phyloP scores from a whole-genome alignment of 108 stramenopile genomes.

The Cyclotella kingstonii region DNA sequence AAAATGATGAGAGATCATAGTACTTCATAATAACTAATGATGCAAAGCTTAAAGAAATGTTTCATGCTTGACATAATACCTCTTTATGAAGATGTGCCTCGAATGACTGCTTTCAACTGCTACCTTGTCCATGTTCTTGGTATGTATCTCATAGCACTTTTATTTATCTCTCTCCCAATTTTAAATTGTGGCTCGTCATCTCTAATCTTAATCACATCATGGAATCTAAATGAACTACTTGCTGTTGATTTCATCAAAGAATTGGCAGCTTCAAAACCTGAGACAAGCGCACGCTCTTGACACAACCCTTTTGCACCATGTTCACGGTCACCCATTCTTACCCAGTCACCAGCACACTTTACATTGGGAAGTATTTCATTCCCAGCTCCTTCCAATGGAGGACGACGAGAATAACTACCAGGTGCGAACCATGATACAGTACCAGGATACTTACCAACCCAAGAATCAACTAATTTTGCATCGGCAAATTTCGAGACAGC shows the following conservation, averaged over 20 bases:
- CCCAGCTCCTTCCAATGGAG: conserved; percentile 74
- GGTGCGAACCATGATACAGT: conserved; percentile 90
- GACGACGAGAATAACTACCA: conserved; percentile 75
- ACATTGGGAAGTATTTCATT: conserved; percentile 53
- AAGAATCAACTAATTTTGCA: conserved; percentile 82
- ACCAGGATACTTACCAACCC: conserved; percentile 86
- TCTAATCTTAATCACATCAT: conserved; percentile 79
- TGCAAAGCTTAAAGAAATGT: too few relatives aligned
- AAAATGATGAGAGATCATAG: too few relatives aligned
- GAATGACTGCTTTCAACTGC: too few relatives aligned
- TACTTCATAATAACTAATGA: too few relatives aligned
- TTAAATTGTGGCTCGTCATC: conserved; percentile 85
- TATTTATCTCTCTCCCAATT: conserved; percentile 65
- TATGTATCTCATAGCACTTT: conserved; percentile 67
- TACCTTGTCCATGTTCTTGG: conserved; percentile 82
- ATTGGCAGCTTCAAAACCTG: conserved; percentile 87
- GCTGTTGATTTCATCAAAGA: conserved; percentile 40
- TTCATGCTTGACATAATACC: too few relatives aligned
- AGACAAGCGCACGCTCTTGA: conserved; percentile 91
- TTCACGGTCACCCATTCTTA: conserved; percentile 88
- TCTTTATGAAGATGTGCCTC: too few relatives aligned
- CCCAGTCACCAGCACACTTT: conserved; percentile 92
- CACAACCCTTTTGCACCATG: conserved; percentile 94
- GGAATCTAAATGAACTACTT: conserved; percentile 28
- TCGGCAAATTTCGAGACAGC: conserved; percentile 78